Evolutionary conservation across 768 basidiomycete genomes (phyloP), one percentile per base, ranked within the genome.

Genomic region (Russula brevipes): DNA sequence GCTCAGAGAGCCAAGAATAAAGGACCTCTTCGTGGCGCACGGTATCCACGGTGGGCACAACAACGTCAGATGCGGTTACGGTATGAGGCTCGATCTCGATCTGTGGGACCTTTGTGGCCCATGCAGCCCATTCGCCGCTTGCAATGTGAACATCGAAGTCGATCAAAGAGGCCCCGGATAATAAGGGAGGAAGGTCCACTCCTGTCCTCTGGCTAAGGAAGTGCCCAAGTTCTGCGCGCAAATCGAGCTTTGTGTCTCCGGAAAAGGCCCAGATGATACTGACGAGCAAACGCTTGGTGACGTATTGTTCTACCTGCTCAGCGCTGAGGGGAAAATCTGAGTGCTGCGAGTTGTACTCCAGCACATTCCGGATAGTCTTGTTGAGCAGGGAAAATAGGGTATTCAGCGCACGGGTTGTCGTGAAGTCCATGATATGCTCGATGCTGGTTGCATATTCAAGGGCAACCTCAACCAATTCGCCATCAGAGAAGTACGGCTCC

Each of bases 391-490:
- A 98, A 80, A 99, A 98, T 19, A 99, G 82, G 0, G 97, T 98
- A 70, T 91, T 93, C 60, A 98, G 85, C 0, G 94, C 94, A 47
- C 97, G 91, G 9, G 88, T 92, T 39, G 76, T 73, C 1, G 96
- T 97, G 78, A 98, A 98, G 74, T 98, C 95, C 97, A 99, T 98
- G 77, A 99, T 98, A 71, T 99, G 97, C 69, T 94, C 90, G 51
- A 94, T 87, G n/a, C 85, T 81, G 54, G 85, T 85, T 0, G 94
- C 93, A 69, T 86, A 92, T 30, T 80, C 78, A 47, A 98, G 80
- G 5, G 94, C 92, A 5, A 82, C 78, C 66, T 82, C 81, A 61
- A 98, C 89, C 5, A 99, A 81, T 36, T 91, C 94, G 60, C 85
- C 89, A 5, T 85, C 83, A 4, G 79, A 82, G 72, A 98, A 96